Evolutionary conservation across 352 stramenopile genomes (phyloP), one percentile per base, ranked within the genome.

Genomic region (Phytophthora megakarya): DNA sequence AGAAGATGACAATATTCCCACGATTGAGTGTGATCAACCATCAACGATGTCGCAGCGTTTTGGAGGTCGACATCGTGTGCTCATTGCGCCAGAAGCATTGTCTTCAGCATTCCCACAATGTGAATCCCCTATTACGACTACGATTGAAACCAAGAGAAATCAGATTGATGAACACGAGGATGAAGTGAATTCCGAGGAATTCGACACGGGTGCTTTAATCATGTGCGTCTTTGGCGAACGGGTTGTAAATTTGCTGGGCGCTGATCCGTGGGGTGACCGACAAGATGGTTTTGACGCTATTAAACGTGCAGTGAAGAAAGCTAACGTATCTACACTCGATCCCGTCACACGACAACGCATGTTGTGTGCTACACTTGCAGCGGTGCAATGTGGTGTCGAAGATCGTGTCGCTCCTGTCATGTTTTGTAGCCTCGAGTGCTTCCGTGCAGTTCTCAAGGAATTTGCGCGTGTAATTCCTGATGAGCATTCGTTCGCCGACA

Each of bases 251-350:
- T 53, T 92, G 47, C 64, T 94, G 1, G 75, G 75, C 3, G 86
- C 86, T 0, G 86, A 94, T 45, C 81, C 84, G 30, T 94, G 86
- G 86, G 86, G 82, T 8, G 86, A 94, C 37, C 75, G 86, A 21
- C 86, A 93, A 51, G 86, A 92, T 64, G 86, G 81, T 16, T 90
- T 92, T 16, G 86, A 94, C 44, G 79, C 80, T 12, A 86, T 94
- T 51, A 65, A 78, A 35, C 78, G 73, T 54, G 67, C 81, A 37
- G 63, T 92, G 37, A 92, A 91, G 55, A 90, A 90, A 44, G 72
- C 72, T 0, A 77, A 93, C 35, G 45, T 90, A 9, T 63, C 53
- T 8, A 60, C 48, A 8, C 56, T 64, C 3, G 70, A 63, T 6
- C 50, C 72, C 1, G 55, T 61, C 33, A 83, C 78, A 39, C 64